Base-by-base conservation (phyloP, 805 yeast genomes). In the Starmerella vitae region DNA sequence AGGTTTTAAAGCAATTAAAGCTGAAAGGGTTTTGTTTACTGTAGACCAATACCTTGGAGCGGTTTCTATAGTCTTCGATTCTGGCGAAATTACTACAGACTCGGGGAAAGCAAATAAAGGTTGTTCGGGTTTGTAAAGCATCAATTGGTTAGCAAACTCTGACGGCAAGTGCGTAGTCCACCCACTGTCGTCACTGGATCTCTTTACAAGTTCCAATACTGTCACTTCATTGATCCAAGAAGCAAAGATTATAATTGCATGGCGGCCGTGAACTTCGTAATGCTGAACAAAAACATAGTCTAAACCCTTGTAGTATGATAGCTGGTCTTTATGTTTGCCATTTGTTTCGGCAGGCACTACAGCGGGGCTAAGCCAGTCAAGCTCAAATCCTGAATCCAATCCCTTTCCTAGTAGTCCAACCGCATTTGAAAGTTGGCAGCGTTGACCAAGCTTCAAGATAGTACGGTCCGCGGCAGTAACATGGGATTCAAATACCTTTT, bases 391-490 rank as follows among this genome's bases (percentile, higher is more conserved):
- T 42, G 71, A 69, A 49, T 82, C 85, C 41, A 91, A 62, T 21
- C 95, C 93, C 51, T 70, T 72, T 6, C 96, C 93, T 8, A 93
- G 63, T 0, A 85, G 74, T 7, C 96, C 95, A 8, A 70, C 66
- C 1, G 73, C 63, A 33, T 78, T 77, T 46, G 75, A 82, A 46
- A 86, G 78, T 13, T 67, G 66, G 17, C 86, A 79, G 13, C 73
- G 66, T 19, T 76, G 66, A 3, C 98, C 97, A 14, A 91, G 61
- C 24, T 78, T 78, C 47, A 91, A 70, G 32, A 84, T 70, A 0
- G 84, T 84, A 34, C 95, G 64, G 43, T 84, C 88, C 3, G 70
- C 63, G 0, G 83, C 58, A 7, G 64, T 66, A 29, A 91, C 65
- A 20, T 81, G 71, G 5, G 84, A 61, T 56, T 91, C 98, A 60